A percentile compares a stretch with the other conserved stretches of the same genome.
Evolutionary conservation across 805 yeast species (phyloP).

Genomic region (Candida nonsorbophila): DNA sequence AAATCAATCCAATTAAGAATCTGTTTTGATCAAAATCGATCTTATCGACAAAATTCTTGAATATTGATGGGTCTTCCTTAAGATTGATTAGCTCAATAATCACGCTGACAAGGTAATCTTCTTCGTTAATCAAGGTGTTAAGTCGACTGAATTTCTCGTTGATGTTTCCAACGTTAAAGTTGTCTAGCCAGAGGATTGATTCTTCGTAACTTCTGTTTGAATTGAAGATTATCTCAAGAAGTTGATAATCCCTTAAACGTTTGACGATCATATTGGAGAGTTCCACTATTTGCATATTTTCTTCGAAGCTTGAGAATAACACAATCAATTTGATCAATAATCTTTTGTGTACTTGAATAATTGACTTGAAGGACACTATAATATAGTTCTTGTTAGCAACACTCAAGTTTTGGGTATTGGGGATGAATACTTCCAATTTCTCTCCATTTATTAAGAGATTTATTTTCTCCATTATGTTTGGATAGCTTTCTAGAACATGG

Average conservation of each 20-base stretch:
- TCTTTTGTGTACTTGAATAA: constrained; percentile 21
- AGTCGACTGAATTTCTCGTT: constrained; percentile 6
- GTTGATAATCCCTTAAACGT: constrained; percentile 19
- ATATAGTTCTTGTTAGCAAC: constrained; percentile 18
- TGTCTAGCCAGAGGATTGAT: constrained; percentile 4
- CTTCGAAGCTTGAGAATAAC: constrained; percentile 28
- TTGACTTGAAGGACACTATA: constrained; percentile 20
- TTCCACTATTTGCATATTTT: constrained; percentile 18
- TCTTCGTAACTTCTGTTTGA: constrained; percentile 1
- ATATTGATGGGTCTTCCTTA: constrained; percentile 37
- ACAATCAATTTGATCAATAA: constrained; percentile 23
- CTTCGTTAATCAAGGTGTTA: constrained; percentile 9
- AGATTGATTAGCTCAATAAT: constrained; percentile 23
- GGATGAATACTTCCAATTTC: constrained; percentile 1
- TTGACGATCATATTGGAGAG: constrained; percentile 17
- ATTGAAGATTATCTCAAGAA: constrained; percentile 2
- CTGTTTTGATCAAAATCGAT: constrained; percentile 27
- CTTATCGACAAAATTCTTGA: constrained; percentile 31
- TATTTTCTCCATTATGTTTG: constrained; percentile 9
- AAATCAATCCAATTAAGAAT: constrained; percentile 29
- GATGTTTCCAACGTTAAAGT: constrained; percentile 5
- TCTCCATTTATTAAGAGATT: constrained; percentile 3
- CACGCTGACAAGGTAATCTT: constrained; percentile 31
- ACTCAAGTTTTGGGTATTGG: too few relatives aligned
- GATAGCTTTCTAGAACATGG: constrained; percentile 18